phyloP scores from a whole-genome alignment of 1,284 basidiomycete species.

The Moniliella sp. region DNA sequence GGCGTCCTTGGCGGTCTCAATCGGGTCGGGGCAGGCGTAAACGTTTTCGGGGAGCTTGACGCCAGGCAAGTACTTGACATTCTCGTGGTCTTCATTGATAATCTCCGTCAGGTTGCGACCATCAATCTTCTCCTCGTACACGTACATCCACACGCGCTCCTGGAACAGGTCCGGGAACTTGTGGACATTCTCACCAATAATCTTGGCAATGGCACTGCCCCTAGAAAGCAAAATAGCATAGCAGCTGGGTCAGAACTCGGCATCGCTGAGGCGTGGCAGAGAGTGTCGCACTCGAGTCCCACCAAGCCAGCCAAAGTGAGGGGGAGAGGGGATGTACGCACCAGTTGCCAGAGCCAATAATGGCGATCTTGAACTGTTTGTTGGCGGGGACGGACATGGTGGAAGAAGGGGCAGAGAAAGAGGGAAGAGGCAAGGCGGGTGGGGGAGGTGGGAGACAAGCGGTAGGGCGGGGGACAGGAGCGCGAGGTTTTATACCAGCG shows the following conservation, averaged over 20 bases:
- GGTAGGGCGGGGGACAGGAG: too few species aligned
- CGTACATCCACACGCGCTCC: conserved; percentile 22
- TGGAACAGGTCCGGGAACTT: conserved; percentile 34
- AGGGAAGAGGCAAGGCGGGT: too few species aligned
- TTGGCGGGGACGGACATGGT: too few species aligned
- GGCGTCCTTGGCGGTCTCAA: conserved; percentile 40
- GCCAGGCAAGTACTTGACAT: conserved; percentile 40
- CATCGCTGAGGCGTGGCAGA: neutral
- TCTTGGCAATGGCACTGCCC: conserved; percentile 43
- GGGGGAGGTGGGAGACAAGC: too few species aligned
- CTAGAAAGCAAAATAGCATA: conserved; percentile 12
- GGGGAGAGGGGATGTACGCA: conserved; percentile 2
- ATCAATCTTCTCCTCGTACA: conserved; percentile 32
- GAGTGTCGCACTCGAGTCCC: neutral
- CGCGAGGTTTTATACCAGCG: too few species aligned
- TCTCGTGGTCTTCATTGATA: conserved; percentile 42
- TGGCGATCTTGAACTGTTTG: conserved; percentile 41
- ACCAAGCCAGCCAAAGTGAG: neutral
- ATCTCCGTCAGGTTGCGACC: conserved; percentile 41
- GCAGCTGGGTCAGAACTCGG: neutral
- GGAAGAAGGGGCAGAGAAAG: too few species aligned
- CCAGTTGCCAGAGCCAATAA: conserved; percentile 39
- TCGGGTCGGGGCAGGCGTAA: conserved; percentile 38
- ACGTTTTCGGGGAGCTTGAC: conserved; percentile 40
- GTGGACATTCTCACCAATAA: conserved; percentile 38